Conservation (phyloP, 2,329 filamentous ascomycete genomes). For the Botrytis elliptica region DNA sequence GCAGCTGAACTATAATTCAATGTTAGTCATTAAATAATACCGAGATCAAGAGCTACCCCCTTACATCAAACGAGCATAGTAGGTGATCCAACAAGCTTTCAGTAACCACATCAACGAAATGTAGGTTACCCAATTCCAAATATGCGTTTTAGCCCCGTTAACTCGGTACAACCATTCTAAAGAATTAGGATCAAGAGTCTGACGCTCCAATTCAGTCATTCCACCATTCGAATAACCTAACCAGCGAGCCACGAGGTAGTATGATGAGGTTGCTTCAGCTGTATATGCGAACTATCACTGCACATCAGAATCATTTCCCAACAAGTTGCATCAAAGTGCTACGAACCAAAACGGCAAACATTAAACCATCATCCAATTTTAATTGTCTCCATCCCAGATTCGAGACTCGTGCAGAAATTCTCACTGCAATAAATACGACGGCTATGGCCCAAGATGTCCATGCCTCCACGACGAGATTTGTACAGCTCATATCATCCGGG, state of each 20-base stretch:
- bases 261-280: neutral
- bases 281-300: slow-evolving; percentile 15
- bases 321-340: too few species aligned
- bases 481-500: slow-evolving; percentile 12
- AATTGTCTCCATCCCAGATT: slow-evolving; percentile 13
- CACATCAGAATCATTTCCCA: neutral
- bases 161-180: slow-evolving; percentile 16
- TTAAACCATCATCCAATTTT: slow-evolving; percentile 6
- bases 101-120: slow-evolving; percentile 12
- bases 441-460: slow-evolving; percentile 18
- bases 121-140: slow-evolving; percentile 16
- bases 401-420: neutral
- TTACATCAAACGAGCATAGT: slow-evolving; percentile 14
- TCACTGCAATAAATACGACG: neutral
- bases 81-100: slow-evolving; percentile 14
- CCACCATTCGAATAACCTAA: slow-evolving; percentile 12
- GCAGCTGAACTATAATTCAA: neutral
- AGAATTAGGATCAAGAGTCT: slow-evolving; percentile 11
- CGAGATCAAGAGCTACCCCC: neutral
- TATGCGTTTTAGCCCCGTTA: slow-evolving; percentile 13
- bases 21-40: neutral
- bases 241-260: slow-evolving; percentile 4
- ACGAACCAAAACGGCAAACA: slow-evolving; percentile 13
- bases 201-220: neutral
- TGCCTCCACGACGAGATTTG: slow-evolving; percentile 13